phyloP scores from a whole-genome alignment of 352 stramenopile species.

The Globisporangium uncinulatum region DNA sequence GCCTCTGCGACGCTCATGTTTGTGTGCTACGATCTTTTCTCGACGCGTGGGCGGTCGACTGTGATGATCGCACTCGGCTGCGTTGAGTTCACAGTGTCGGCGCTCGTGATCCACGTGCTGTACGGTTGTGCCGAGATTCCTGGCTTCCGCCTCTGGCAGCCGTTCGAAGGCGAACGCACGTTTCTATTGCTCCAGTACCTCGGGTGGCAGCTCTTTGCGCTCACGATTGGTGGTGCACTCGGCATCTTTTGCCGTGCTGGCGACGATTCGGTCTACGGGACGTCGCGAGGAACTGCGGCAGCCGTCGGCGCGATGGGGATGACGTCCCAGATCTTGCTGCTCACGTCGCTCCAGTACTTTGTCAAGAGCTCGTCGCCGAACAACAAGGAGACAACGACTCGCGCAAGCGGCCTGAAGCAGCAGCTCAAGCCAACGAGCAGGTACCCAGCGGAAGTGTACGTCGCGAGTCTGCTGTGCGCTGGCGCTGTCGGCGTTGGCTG shows the following conservation, averaged over 20 bases:
- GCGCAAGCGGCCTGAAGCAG: too few species aligned
- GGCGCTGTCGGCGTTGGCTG: slow-evolving; percentile 19
- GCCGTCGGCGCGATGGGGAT: slow-evolving; percentile 35
- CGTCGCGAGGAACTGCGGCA: slow-evolving; percentile 22
- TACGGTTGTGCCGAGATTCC: slow-evolving; percentile 43
- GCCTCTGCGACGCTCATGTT: slow-evolving; percentile 38
- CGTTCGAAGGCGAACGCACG: slow-evolving; percentile 42
- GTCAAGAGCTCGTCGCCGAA: not conserved
- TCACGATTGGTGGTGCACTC: slow-evolving; percentile 29
- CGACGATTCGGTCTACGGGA: slow-evolving; percentile 6
- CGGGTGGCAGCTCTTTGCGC: slow-evolving; percentile 51
- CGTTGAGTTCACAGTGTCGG: slow-evolving; percentile 34
- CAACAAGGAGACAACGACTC: not conserved
- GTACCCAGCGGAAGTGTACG: slow-evolving; percentile 27
- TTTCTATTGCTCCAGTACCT: slow-evolving; percentile 61
- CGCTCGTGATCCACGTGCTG: slow-evolving; percentile 44
- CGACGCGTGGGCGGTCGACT: slow-evolving; percentile 22
- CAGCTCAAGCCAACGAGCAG: not conserved
- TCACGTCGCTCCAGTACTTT: slow-evolving; percentile 48
- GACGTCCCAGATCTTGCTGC: slow-evolving; percentile 41
- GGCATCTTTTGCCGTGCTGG: slow-evolving; percentile 25
- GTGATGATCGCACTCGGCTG: slow-evolving; percentile 28
- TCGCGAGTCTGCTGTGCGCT: slow-evolving; percentile 25
- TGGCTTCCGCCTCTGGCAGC: slow-evolving; percentile 44
- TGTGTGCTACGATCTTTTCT: slow-evolving; percentile 32